These are phyloP conservation scores for Penicillium nucicola DNA, from an alignment of 495 filamentous ascomycete genomes.

Conservation along the genomic window DNA sequence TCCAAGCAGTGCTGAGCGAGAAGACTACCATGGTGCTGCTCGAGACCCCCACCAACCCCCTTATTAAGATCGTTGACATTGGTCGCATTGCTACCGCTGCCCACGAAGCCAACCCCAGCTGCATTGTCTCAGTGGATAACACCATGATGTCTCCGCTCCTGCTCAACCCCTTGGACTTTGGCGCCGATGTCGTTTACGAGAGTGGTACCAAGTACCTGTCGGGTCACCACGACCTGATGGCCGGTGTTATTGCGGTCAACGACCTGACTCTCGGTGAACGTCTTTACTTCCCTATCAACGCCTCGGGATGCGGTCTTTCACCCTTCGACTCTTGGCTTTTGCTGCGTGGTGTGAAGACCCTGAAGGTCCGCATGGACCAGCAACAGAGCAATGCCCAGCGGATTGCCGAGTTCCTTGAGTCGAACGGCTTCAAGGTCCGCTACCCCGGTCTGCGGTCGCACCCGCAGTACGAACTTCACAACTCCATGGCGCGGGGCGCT, in stretches of 20 bases:
- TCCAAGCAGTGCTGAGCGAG: conserved; percentile 60
- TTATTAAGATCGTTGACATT: conserved; percentile 98
- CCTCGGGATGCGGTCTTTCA: conserved; percentile 87
- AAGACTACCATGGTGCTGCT: conserved; percentile 96
- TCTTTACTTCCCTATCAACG: conserved; percentile 94
- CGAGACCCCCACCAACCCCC: conserved; percentile 93
- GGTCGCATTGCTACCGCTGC: conserved; percentile 67
- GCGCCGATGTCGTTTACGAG: conserved; percentile 96
- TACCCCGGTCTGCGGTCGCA: conserved; percentile 93
- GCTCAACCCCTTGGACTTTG: conserved; percentile 86
- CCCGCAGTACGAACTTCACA: conserved; percentile 93
- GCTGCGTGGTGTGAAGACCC: conserved; percentile 89
- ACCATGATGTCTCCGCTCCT: conserved; percentile 97
- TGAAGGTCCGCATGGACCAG: conserved; percentile 97
- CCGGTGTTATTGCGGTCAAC: conserved; percentile 89
- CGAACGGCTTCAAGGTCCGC: conserved; percentile 87
- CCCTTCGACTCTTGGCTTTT: conserved; percentile 96
- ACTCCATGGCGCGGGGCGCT: conserved; percentile 88
- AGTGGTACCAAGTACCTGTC: conserved; percentile 97
- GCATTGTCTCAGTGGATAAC: conserved; percentile 92
- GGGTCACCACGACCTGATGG: conserved; percentile 98
- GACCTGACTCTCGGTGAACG: conserved; percentile 75
- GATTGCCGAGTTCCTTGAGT: conserved; percentile 90
- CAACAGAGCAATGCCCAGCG: conserved; percentile 88
- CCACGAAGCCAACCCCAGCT: conserved; percentile 74